phyloP scores from a whole-genome alignment of 345 rosid genomes.

The Melaleuca quinquenervia region DNA sequence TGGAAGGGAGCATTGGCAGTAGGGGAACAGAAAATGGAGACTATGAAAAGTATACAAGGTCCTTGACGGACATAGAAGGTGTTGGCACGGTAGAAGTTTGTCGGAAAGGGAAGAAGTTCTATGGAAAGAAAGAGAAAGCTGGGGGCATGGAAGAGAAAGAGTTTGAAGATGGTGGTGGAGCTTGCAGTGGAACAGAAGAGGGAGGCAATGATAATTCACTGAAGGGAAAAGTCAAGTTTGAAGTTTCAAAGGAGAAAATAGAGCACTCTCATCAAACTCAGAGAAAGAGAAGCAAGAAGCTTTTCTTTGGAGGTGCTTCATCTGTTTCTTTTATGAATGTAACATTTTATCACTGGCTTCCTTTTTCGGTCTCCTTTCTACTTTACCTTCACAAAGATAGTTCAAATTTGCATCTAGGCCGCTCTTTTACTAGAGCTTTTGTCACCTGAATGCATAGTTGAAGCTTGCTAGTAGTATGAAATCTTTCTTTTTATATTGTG shows the following conservation, averaged over 20 bases:
- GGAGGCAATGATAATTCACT: constrained; percentile 30
- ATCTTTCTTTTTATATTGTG: neutral
- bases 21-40: constrained; percentile 21
- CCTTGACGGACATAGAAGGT: constrained; percentile 54
- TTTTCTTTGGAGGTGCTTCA: constrained; percentile 49
- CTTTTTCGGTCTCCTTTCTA: neutral
- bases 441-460: neutral
- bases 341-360: neutral
- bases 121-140: constrained; percentile 44
- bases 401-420: neutral
- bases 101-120: constrained; percentile 42
- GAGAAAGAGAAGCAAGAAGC: constrained; percentile 48
- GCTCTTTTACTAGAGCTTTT: neutral
- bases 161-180: constrained; percentile 70
- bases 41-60: constrained; percentile 29
- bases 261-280: constrained; percentile 21
- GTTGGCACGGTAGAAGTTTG: constrained; percentile 51
- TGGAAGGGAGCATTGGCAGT: constrained; percentile 30
- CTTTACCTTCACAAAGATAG: neutral
- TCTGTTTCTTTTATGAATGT: constrained; percentile 6
- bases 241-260: constrained; percentile 27
- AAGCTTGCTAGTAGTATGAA: neutral
- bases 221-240: constrained; percentile 23
- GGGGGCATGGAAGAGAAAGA: constrained; percentile 42
- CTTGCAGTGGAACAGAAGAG: constrained; percentile 82